These are phyloP conservation scores for Leucocoprinus sp. DNA, from an alignment of 768 basidiomycete genomes.

Conservation along the genomic window DNA sequence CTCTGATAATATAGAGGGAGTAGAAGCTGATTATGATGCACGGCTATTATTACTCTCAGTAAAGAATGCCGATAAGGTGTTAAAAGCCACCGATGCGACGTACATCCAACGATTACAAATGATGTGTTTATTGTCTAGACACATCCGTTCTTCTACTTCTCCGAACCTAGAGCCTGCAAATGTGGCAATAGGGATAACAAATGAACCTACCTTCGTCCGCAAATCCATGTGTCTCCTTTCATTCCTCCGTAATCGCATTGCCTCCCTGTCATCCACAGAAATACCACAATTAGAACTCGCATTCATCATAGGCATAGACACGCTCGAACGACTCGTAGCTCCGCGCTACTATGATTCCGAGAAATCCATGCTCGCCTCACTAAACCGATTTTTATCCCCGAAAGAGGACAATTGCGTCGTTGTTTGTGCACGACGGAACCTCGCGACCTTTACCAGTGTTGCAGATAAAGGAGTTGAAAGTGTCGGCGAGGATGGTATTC, in stretches of 20 bases:
- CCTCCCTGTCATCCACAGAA: constrained; percentile 21
- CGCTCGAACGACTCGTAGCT: constrained; percentile 71
- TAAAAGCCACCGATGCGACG: constrained; percentile 65
- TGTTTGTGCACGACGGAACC: constrained; percentile 51
- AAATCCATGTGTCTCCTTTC: constrained; percentile 57
- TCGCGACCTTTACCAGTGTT: not conserved
- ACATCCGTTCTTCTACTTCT: constrained; percentile 16
- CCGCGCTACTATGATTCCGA: constrained; percentile 63
- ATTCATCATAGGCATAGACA: constrained; percentile 80
- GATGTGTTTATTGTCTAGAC: constrained; percentile 64
- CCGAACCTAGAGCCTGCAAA: too few relatives aligned
- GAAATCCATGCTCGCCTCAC: constrained; percentile 44
- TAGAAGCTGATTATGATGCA: constrained; percentile 47
- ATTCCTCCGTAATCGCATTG: constrained; percentile 30
- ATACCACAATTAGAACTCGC: constrained; percentile 36
- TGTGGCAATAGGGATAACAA: constrained; percentile 72
- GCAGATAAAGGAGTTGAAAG: not conserved
- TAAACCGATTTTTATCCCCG: constrained; percentile 52
- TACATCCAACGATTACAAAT: constrained; percentile 78
- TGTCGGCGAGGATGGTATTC: constrained; percentile 1
- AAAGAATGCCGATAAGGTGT: constrained; percentile 77
- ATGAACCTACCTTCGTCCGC: constrained; percentile 84
- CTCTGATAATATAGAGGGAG: too few relatives aligned
- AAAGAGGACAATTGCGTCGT: constrained; percentile 50
- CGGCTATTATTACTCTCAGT: constrained; percentile 75